A percentile compares a stretch with the other conserved stretches of the same genome.
Evolutionary conservation across 2,329 filamentous ascomycete species (phyloP).

Genomic region (Setomelanomma holmii): DNA sequence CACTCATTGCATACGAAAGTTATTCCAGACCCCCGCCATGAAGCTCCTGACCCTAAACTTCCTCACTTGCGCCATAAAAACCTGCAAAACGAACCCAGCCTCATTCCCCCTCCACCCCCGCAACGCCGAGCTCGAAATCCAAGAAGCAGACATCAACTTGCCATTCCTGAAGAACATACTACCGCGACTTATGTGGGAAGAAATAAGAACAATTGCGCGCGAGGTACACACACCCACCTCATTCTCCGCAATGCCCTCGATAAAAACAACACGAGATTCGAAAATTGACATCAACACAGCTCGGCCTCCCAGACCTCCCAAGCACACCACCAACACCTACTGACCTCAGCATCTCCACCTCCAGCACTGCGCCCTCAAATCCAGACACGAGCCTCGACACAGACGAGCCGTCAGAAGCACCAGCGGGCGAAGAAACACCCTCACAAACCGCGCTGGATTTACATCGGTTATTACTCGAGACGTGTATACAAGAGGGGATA

Average conservation of each 20-base stretch:
- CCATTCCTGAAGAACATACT: constrained; percentile 84
- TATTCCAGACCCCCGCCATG: constrained; percentile 63
- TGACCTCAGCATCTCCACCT: constrained; percentile 35
- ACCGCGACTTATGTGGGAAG: constrained; percentile 87
- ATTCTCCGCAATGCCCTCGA: constrained; percentile 1
- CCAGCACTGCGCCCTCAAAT: too few relatives aligned
- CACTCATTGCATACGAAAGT: neutral
- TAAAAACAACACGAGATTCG: neutral
- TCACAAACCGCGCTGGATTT: constrained; percentile 74
- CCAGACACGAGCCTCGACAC: neutral
- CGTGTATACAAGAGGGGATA: constrained; percentile 85
- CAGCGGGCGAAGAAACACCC: constrained; percentile 68
- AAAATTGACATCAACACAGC: constrained; percentile 56
- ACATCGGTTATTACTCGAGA: constrained; percentile 85
- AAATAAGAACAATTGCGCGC: constrained; percentile 73
- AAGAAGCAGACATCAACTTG: constrained; percentile 81
- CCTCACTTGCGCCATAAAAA: constrained; percentile 92
- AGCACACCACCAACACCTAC: constrained; percentile 38
- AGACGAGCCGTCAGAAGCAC: constrained; percentile 43
- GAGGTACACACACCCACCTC: constrained; percentile 64
- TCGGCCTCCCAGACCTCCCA: constrained; percentile 79
- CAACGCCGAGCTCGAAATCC: constrained; percentile 87
- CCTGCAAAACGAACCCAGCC: constrained; percentile 80
- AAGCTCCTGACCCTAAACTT: constrained; percentile 97
- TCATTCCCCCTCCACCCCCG: constrained; percentile 92